Percentiles rank a stretch among this genome's conserved stretches.
Evolutionary conservation across 805 yeast genomes (phyloP).

Genomic region (Wickerhamiella spandovensis): DNA sequence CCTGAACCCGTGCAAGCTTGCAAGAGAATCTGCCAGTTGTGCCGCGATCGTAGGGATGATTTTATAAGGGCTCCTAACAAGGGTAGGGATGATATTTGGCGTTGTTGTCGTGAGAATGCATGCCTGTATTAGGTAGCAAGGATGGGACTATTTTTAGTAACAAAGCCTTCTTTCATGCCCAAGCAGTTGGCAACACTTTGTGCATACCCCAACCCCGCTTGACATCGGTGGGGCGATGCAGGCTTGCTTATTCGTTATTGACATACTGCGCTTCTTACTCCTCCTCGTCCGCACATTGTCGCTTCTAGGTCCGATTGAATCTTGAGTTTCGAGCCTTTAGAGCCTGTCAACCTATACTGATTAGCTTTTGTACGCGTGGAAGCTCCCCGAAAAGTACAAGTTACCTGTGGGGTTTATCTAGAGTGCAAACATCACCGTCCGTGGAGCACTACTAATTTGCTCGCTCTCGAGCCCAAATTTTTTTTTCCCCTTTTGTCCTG

Average conservation of each 20-base stretch:
- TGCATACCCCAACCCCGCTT: neutral
- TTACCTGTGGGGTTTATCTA: neutral
- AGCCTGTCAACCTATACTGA: neutral
- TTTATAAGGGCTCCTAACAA: no score
- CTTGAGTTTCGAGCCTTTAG: neutral
- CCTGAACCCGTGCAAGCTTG: neutral
- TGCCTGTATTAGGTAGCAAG: neutral
- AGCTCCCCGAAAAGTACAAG: neutral
- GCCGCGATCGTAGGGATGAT: neutral
- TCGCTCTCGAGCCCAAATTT: neutral
- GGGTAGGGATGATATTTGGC: neutral
- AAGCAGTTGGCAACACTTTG: neutral
- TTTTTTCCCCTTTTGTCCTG: neutral
- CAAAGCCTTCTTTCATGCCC: neutral
- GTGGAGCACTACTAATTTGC: neutral
- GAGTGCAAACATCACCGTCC: neutral
- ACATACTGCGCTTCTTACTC: neutral
- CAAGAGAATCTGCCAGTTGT: neutral
- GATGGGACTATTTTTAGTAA: neutral
- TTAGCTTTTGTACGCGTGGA: neutral
- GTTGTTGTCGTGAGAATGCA: neutral
- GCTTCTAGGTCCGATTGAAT: neutral
- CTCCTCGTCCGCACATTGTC: neutral
- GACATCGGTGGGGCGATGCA: neutral
- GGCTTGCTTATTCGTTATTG: neutral